These are phyloP conservation scores for Floccularia luteovirens DNA, from an alignment of 768 basidiomycete species.

Conservation along the genomic window DNA sequence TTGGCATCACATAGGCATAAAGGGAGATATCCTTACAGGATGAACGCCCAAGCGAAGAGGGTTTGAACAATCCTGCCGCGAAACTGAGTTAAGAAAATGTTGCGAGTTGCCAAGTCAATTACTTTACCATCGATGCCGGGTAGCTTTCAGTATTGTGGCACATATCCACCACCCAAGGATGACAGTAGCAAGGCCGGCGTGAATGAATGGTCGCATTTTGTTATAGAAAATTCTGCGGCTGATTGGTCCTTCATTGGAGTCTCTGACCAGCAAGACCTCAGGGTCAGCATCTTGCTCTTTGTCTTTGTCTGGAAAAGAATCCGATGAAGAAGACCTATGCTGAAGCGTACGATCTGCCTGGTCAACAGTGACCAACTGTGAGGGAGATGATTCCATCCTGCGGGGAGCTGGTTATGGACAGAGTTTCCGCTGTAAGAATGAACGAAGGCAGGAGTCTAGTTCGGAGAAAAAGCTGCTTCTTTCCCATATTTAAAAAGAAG, in stretches of 20 bases:
- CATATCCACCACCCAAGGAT: conserved; percentile 88
- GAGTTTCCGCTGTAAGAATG: background rate
- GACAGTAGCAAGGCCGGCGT: conserved; percentile 44
- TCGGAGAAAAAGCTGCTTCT: background rate
- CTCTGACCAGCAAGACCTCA: conserved; percentile 14
- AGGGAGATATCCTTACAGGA: conserved; percentile 39
- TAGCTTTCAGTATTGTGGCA: conserved; percentile 56
- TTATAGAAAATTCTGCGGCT: conserved; percentile 10
- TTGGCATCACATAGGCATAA: background rate
- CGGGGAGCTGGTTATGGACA: background rate
- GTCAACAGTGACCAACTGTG: background rate
- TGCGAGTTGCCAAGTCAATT: conserved; percentile 7
- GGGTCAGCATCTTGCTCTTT: conserved; percentile 10
- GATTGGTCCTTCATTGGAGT: conserved; percentile 13
- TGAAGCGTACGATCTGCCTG: conserved; percentile 1
- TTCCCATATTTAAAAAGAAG: background rate
- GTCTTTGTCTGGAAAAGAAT: conserved; percentile 8
- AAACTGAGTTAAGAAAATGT: conserved; percentile 5
- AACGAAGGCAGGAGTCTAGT: background rate
- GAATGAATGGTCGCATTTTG: conserved; percentile 33
- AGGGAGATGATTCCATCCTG: background rate
- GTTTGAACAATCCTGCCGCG: conserved; percentile 67
- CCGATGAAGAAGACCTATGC: background rate
- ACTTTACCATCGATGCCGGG: conserved; percentile 72
- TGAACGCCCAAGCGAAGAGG: conserved; percentile 77